These are phyloP conservation scores for Panellus pusillus DNA, from an alignment of 768 basidiomycete genomes.

Conservation along the genomic window DNA sequence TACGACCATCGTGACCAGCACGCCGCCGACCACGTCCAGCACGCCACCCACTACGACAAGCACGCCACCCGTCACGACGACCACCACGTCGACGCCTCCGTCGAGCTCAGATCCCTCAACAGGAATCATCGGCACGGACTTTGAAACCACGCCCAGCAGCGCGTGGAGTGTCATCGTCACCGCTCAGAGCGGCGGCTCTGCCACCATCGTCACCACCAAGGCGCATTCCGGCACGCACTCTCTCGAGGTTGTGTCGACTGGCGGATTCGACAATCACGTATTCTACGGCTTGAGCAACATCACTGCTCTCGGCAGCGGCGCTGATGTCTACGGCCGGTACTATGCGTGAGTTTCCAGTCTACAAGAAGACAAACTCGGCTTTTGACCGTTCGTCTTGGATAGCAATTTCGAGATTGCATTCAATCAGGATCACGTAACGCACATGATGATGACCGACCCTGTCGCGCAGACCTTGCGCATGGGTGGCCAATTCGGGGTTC, in stretches of 20 bases:
- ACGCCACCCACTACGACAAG: background rate
- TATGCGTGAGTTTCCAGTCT: constrained; percentile 22
- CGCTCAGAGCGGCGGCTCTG: constrained; percentile 20
- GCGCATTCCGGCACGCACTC: constrained; percentile 23
- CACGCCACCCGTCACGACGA: constrained; percentile 10
- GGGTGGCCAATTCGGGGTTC: constrained; percentile 24
- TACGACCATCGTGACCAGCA: constrained; percentile 6
- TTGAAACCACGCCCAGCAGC: constrained; percentile 19
- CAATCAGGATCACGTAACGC: constrained; percentile 22
- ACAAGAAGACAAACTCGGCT: constrained; percentile 3
- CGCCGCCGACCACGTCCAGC: constrained; percentile 9
- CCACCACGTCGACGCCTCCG: constrained; percentile 16
- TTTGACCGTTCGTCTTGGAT: constrained; percentile 11
- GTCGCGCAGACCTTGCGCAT: constrained; percentile 23
- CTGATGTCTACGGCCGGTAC: constrained; percentile 21
- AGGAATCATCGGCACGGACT: constrained; percentile 20
- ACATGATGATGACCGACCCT: constrained; percentile 26
- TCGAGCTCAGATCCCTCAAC: constrained; percentile 12
- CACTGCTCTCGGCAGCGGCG: constrained; percentile 19
- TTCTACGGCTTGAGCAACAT: constrained; percentile 22
- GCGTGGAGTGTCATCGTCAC: constrained; percentile 22
- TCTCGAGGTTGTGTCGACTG: constrained; percentile 21
- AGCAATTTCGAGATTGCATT: constrained; percentile 23
- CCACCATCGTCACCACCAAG: constrained; percentile 22
- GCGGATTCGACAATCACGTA: constrained; percentile 18